A percentile compares a stretch with the other conserved stretches of the same genome.
Conservation (phyloP, 345 rosid genomes). For the Populus davidiana region DNA sequence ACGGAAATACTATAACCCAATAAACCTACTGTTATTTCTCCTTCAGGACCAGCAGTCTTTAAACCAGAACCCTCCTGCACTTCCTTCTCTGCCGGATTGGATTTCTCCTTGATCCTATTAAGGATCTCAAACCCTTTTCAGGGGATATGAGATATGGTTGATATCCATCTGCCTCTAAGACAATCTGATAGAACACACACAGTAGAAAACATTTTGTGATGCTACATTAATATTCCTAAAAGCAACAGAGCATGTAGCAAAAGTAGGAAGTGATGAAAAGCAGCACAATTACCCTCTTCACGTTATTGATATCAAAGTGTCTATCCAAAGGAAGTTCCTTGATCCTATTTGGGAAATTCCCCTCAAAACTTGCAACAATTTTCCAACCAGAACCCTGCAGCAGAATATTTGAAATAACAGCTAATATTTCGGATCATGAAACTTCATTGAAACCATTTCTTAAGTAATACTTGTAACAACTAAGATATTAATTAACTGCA, state of each 20-base stretch:
- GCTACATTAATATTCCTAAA: conserved; percentile 5
- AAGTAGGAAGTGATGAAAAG: conserved; percentile 2
- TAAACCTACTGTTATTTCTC: conserved; percentile 95
- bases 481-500: not conserved
- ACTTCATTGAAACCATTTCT: not conserved
- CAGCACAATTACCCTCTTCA: conserved; percentile 70
- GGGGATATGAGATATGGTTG: conserved; percentile 43
- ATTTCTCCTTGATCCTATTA: conserved; percentile 74
- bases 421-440: not conserved
- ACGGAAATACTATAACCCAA: not conserved
- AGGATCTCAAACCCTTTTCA: conserved; percentile 97
- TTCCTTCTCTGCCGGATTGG: conserved; percentile 64
- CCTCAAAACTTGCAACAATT: conserved; percentile 96
- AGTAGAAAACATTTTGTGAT: not conserved
- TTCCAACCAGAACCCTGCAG: conserved; percentile 98
- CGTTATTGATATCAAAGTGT: conserved; percentile 86
- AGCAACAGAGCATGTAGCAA: not conserved
- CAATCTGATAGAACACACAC: conserved; percentile 49
- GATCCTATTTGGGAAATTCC: conserved; percentile 85
- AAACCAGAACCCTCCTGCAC: conserved; percentile 68
- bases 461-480: not conserved
- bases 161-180: conserved; percentile 97
- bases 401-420: conserved; percentile 57
- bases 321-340: conserved; percentile 96
- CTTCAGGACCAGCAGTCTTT: conserved; percentile 85